A percentile compares a stretch with the other conserved stretches of the same genome.
phyloP scores from a whole-genome alignment of 2,329 filamentous ascomycete genomes.

The Rhytidhysteron rufulum region DNA sequence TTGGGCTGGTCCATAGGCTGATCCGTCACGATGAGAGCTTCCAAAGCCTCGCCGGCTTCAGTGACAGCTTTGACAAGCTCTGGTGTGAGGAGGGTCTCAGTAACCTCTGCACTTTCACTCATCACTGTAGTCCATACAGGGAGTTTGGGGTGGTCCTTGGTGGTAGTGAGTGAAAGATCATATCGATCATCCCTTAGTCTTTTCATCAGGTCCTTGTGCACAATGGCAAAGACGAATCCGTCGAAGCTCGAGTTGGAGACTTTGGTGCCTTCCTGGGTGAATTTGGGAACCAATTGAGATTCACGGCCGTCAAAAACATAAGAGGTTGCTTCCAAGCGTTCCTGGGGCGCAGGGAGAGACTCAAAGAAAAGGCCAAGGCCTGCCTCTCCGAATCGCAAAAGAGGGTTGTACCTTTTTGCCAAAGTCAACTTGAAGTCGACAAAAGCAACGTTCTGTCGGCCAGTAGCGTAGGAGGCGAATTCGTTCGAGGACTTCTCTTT shows the following conservation, averaged over 20 bases:
- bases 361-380: conserved; percentile 76
- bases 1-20: conserved; percentile 83
- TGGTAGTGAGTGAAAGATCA: conserved; percentile 86
- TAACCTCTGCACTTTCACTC: conserved; percentile 95
- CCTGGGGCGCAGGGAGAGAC: conserved; percentile 62
- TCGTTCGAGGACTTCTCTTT: conserved; percentile 87
- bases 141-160: conserved; percentile 88
- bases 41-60: conserved; percentile 68
- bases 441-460: conserved; percentile 89
- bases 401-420: conserved; percentile 82
- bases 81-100: conserved; percentile 78
- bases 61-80: conserved; percentile 79
- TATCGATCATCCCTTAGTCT: conserved; percentile 86
- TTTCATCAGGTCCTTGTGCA: conserved; percentile 95
- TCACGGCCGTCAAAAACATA: conserved; percentile 95
- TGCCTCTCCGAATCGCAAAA: conserved; percentile 63
- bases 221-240: conserved; percentile 89
- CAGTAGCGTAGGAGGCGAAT: conserved; percentile 82
- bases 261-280: conserved; percentile 58
- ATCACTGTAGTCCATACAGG: conserved; percentile 89
- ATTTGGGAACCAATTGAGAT: conserved; percentile 64
- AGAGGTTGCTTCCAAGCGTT: conserved; percentile 70
- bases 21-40: conserved; percentile 85
- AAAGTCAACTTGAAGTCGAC: conserved; percentile 79
- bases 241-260: conserved; percentile 66